These are phyloP conservation scores for Lobosporangium transversale DNA, from an alignment of 192 early-diverging fungal species.

Conservation along the genomic window DNA sequence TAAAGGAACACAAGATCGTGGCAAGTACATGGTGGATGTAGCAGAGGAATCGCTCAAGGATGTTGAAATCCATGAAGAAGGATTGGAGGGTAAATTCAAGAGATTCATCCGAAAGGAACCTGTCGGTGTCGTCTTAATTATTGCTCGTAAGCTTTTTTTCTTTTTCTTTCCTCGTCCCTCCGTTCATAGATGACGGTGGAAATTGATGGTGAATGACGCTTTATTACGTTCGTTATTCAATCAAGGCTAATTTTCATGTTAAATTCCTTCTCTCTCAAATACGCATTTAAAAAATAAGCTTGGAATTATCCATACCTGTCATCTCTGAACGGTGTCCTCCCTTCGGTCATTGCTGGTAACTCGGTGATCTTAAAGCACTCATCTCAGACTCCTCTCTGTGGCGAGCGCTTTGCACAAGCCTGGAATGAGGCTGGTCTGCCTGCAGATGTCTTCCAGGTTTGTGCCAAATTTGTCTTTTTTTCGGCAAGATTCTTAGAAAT, in stretches of 20 bases:
- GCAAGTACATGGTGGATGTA: slow-evolving; percentile 73
- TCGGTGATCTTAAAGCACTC: slow-evolving; percentile 81
- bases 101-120: slow-evolving; percentile 79
- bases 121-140: slow-evolving; percentile 71
- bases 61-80: slow-evolving; percentile 58
- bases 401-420: slow-evolving; percentile 71
- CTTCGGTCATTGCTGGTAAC: slow-evolving; percentile 83
- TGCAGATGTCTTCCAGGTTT: slow-evolving; percentile 69
- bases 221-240: background rate
- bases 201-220: background rate
- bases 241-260: background rate
- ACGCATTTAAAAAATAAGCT: too few species aligned
- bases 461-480: background rate
- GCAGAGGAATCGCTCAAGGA: slow-evolving; percentile 71
- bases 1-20: slow-evolving; percentile 74
- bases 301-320: slow-evolving; percentile 91
- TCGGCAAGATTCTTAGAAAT: slow-evolving; percentile 38
- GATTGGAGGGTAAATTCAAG: slow-evolving; percentile 61
- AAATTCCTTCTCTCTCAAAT: background rate
- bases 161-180: background rate
- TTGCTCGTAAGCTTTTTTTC: slow-evolving; percentile 53
- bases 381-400: slow-evolving; percentile 82
- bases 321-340: slow-evolving; percentile 80
- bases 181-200: background rate
- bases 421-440: slow-evolving; percentile 77